phyloP scores from a whole-genome alignment of 2,329 filamentous ascomycete species.

The Claviceps arundinis region DNA sequence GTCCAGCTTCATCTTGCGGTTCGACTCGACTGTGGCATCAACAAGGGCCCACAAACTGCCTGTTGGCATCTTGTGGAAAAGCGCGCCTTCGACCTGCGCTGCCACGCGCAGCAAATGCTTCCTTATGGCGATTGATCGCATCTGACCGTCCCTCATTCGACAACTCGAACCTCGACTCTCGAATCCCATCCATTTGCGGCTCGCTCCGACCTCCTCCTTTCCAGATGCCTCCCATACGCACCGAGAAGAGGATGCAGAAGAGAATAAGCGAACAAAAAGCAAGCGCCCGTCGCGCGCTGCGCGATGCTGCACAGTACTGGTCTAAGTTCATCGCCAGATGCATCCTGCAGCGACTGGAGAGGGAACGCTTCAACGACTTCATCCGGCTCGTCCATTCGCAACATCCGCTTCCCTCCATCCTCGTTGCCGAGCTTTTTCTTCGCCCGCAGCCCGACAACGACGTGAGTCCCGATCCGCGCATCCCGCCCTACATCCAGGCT shows the following conservation, averaged over 20 bases:
- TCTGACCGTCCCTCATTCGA: constrained; percentile 1
- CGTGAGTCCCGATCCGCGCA: constrained; percentile 43
- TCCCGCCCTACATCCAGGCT: constrained; percentile 44
- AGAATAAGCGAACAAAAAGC: constrained; percentile 8
- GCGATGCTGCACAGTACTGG: constrained; percentile 30
- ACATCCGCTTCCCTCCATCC: constrained; percentile 35
- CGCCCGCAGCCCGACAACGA: constrained; percentile 35
- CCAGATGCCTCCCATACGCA: neutral
- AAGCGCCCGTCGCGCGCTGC: constrained; percentile 13
- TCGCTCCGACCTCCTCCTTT: neutral
- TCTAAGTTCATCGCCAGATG: constrained; percentile 36
- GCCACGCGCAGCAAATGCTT: constrained; percentile 4
- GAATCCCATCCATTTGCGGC: neutral
- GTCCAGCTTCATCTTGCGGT: neutral
- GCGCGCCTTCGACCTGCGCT: constrained; percentile 1
- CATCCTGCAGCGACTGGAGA: constrained; percentile 36
- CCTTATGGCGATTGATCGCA: constrained; percentile 3
- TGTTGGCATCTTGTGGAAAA: neutral
- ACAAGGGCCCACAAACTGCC: neutral
- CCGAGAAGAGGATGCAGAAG: constrained; percentile 14
- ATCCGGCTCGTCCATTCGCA: constrained; percentile 35
- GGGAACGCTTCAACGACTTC: constrained; percentile 38
- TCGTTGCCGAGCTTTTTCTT: constrained; percentile 46
- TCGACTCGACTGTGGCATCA: neutral
- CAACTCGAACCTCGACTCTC: neutral